Evolutionary conservation across 148 eudicot genomes (phyloP).

Genomic region (Agrostemma githago): DNA sequence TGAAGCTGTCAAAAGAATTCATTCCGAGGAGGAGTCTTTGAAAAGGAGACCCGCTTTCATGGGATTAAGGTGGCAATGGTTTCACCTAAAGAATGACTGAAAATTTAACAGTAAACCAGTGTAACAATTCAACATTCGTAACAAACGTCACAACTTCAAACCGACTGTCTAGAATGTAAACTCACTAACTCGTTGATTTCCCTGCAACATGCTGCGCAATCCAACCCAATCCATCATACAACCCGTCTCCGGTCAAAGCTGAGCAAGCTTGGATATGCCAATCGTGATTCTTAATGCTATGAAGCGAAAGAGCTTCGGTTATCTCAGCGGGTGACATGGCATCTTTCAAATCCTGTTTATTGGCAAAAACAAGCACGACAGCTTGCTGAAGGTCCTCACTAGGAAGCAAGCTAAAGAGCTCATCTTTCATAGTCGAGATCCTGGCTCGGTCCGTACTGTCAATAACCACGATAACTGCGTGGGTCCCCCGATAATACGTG

Average conservation of each 20-base stretch:
- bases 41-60: too few relatives aligned
- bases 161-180: neutral
- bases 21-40: too few relatives aligned
- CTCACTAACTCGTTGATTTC: constrained; percentile 57
- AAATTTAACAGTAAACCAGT: neutral
- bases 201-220: constrained; percentile 83
- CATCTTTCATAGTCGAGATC: constrained; percentile 83
- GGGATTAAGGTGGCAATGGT: too few relatives aligned
- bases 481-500: constrained; percentile 93
- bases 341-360: constrained; percentile 85
- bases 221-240: constrained; percentile 97
- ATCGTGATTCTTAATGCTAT: constrained; percentile 88
- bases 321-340: constrained; percentile 96
- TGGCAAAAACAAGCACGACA: constrained; percentile 75
- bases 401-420: constrained; percentile 75
- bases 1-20: too few relatives aligned
- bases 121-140: neutral
- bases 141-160: constrained; percentile 16
- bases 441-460: constrained; percentile 92
- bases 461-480: constrained; percentile 85
- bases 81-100: neutral
- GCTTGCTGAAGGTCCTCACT: constrained; percentile 80
- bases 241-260: constrained; percentile 90
- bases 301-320: constrained; percentile 88
- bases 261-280: constrained; percentile 96